Base-by-base conservation (phyloP, 2,329 filamentous ascomycete genomes). In the Nemania bipapillata region DNA sequence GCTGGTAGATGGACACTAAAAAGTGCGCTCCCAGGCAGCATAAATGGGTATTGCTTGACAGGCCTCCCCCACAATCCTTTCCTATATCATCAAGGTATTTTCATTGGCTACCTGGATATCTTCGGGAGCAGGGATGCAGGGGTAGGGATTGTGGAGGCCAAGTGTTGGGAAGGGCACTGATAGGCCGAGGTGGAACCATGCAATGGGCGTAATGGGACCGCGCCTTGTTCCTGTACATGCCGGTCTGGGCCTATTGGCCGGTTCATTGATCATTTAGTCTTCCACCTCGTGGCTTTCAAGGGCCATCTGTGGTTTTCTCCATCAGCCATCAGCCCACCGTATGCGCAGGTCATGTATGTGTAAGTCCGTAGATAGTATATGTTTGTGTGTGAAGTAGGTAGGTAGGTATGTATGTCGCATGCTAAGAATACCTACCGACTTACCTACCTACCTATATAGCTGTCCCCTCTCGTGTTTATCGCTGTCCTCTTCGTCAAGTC, bases 251-350 rank as follows among this genome's bases (percentile, higher is more conserved):
- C 59, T 53, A 67, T 67, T 67, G 65, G 65, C 30, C 28, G 37
- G 20, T 59, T 26, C n/a, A 24, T 45, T 17, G 56, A 50, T 32
- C 24, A n/a, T 28, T 45, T n/a, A 45, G 61, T 62, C 62, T 60
- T 40, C 56, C 50, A 64, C 64, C 68, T 70, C 68, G 68, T 70
- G 68, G 68, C 60, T 68, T 67, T 64, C 63, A 60, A 66, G 63
- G 63, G 55, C 32, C 37, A n/a, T 45, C 30, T 30, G 24, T 45
- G 56, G 49, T 37, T 24, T 54, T 47, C 35, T 58, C 37, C 60
- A 59, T 64, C 59, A 12, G 53, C 49, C 28, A 56, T 42, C 12
- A 56, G 58, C 58, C 45, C 53, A 57, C 26, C 47, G 40, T 37
- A 8, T 11, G 2, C 24, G 24, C 2, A n/a, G n/a, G n/a, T n/a